Evolutionary conservation across 2,329 filamentous ascomycete genomes (phyloP), one percentile per base, ranked within the genome.

Genomic region (Phialophora tarda): DNA sequence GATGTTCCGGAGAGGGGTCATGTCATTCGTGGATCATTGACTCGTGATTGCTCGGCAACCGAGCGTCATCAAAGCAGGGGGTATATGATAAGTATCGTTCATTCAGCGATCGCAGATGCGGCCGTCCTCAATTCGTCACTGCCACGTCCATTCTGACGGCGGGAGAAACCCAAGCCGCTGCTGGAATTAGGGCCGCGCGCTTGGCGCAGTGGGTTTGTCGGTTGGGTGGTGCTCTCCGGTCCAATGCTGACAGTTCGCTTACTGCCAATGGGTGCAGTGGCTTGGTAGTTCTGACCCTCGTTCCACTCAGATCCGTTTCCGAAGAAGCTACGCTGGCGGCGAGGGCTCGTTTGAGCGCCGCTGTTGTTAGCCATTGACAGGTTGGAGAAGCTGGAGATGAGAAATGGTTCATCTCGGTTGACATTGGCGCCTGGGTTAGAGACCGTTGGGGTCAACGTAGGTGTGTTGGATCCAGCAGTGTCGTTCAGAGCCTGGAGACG

Each of bases 51-150:
- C 64, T 72, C 67, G 54, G 63, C 63, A 70, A 24, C 62, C 28
- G 67, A 69, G 69, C 66, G 61, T 71, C 66, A 70, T 69, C 68
- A 68, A 71, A 69, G 65, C 54, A 61, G 65, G 66, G 66, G 70
- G 70, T 73, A 72, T 72, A 64, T 66, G 65, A 68, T 69, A 69
- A 44, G 64, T 67, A 72, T 67, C 68, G 53, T 76, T 78, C 86
- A 86, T 80, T 88, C 86, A 73, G 88, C 86, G 73, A 88, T 86
- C 38, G 72, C 72, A 58, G 75, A 88, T 87, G 76, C 88, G 85
- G 70, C 87, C 83, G 85, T 82, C 63, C 85, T 85, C 66, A 89
- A 78, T 75, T 89, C 87, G 72, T 89, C 87, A 76, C 86, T 88
- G 71, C 86, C 85, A 75, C 88, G 86, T 73, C 86, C 86, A 73